phyloP scores from a whole-genome alignment of 2,329 filamentous ascomycete genomes.

The Diaporthe sp. region DNA sequence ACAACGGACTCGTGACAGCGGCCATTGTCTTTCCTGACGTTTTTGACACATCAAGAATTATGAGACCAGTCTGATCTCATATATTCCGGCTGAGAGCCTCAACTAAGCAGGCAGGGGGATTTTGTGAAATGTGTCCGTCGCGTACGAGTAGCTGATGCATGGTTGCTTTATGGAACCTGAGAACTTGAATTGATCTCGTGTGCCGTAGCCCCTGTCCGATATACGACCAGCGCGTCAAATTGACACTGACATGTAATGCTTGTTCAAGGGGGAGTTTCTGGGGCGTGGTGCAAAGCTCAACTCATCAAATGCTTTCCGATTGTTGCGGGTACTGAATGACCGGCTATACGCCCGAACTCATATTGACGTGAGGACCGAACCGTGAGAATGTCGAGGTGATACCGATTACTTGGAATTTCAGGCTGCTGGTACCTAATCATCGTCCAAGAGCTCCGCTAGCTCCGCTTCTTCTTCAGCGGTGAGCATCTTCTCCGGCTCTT shows the following conservation, averaged over 20 bases:
- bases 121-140: background rate
- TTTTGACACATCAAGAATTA: background rate
- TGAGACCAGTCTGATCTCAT: background rate
- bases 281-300: too few species aligned
- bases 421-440: constrained; percentile 60
- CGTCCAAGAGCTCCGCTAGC: constrained; percentile 89
- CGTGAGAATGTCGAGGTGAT: background rate
- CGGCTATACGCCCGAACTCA: background rate
- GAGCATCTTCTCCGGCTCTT: constrained; percentile 64
- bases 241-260: background rate
- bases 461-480: constrained; percentile 93
- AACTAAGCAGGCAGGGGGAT: background rate
- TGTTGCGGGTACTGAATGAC: background rate
- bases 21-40: background rate
- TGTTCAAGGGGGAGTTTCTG: background rate
- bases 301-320: background rate
- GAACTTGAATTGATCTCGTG: background rate
- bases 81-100: background rate
- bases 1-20: background rate
- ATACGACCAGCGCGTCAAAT: background rate
- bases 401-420: background rate
- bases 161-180: background rate
- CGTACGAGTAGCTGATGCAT: background rate
- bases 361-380: background rate
- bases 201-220: background rate